phyloP scores from a whole-genome alignment of 2,329 filamentous ascomycete genomes.

The Alternaria arbusti region DNA sequence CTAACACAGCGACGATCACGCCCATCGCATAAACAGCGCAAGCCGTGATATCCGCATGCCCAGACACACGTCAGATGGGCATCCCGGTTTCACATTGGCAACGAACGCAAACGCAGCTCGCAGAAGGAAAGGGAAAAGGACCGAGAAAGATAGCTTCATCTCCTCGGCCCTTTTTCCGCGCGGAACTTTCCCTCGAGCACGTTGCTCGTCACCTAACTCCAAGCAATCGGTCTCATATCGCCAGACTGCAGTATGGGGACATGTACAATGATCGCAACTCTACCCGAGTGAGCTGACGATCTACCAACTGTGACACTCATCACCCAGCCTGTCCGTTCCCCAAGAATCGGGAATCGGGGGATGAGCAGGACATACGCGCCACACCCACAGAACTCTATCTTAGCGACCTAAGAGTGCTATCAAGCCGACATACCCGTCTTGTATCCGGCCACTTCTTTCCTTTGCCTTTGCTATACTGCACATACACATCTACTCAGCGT shows the following conservation, averaged over 20 bases:
- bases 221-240: not conserved
- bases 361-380: not conserved
- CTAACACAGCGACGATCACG: not conserved
- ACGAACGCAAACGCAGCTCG: not conserved
- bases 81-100: not conserved
- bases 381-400: not conserved
- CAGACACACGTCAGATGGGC: not conserved
- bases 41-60: not conserved
- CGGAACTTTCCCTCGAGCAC: not conserved
- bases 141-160: not conserved
- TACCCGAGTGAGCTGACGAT: not conserved
- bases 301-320: not conserved
- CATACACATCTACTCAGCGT: not conserved
- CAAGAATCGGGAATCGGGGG: not conserved
- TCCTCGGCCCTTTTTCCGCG: not conserved
- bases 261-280: not conserved
- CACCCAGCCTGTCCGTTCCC: not conserved
- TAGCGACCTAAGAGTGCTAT: not conserved
- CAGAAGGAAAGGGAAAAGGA: not conserved
- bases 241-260: not conserved
- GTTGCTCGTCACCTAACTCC: not conserved
- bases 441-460: not conserved
- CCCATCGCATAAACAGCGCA: not conserved
- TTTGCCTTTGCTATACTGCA: not conserved
- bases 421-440: constrained; percentile 9